Evolutionary conservation across 2,329 filamentous ascomycete species (phyloP).

Genomic region (Epichloe sp.): DNA sequence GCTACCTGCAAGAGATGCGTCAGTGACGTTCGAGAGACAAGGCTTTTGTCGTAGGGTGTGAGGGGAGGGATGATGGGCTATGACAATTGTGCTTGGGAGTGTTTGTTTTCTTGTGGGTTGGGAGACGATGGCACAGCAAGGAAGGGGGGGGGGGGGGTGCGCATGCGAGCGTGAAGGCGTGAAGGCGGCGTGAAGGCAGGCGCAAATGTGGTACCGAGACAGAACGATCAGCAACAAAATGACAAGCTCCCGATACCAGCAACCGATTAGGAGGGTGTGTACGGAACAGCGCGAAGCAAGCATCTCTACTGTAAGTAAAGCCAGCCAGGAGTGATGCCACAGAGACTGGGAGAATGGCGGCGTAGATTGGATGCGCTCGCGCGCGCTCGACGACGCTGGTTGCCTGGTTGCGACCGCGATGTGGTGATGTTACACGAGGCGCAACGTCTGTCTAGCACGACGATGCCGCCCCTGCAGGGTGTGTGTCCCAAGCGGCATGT

Average conservation of each 20-base stretch:
- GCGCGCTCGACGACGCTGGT: neutral
- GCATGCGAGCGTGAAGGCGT: neutral
- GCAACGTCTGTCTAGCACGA: constrained; percentile 4
- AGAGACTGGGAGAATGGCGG: neutral
- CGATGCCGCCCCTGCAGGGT: neutral
- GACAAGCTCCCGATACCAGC: neutral
- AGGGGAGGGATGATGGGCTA: constrained; percentile 4
- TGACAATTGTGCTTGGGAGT: constrained; percentile 7
- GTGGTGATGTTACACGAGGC: constrained; percentile 6
- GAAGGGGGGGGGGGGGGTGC: neutral
- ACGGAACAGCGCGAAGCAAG: neutral
- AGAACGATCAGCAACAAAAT: neutral
- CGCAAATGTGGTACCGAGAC: neutral
- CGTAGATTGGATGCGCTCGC: neutral
- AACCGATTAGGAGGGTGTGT: neutral
- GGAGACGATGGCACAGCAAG: constrained; percentile 7
- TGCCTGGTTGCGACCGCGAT: constrained; percentile 6
- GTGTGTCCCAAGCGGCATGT: neutral
- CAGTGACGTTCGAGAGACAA: constrained; percentile 25
- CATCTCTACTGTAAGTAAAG: neutral
- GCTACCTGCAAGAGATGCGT: constrained; percentile 42
- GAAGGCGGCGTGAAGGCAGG: too few species aligned
- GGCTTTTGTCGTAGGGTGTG: constrained; percentile 12
- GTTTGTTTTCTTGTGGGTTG: constrained; percentile 5
- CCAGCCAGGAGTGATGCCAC: neutral